Percentiles rank a stretch among this genome's conserved stretches.
phyloP scores from a whole-genome alignment of 1,284 basidiomycete species.

The Ceratobasidium sp. region DNA sequence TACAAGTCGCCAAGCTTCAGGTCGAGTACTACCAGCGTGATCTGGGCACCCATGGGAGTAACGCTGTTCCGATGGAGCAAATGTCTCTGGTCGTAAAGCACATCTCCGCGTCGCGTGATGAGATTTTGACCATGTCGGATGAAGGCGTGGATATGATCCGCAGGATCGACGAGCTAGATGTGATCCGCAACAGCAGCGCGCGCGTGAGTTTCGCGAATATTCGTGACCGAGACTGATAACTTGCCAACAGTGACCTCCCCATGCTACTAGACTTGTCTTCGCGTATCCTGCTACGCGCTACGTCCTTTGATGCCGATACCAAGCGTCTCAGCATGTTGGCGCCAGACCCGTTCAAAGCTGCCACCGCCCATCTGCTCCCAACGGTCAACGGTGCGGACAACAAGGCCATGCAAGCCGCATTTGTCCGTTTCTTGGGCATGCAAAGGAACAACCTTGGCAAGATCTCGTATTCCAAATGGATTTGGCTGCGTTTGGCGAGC shows the following conservation, averaged over 20 bases:
- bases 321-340: conserved; percentile 17
- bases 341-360: conserved; percentile 32
- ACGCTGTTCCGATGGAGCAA: conserved; percentile 24
- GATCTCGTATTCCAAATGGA: conserved; percentile 32
- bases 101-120: conserved; percentile 24
- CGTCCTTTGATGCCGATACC: conserved; percentile 12
- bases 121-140: conserved; percentile 34
- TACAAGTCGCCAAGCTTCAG: conserved; percentile 36
- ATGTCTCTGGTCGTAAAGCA: conserved; percentile 34
- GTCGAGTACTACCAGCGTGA: conserved; percentile 35
- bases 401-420: conserved; percentile 26
- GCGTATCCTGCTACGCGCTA: conserved; percentile 35
- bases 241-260: conserved; percentile 19
- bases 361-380: conserved; percentile 18
- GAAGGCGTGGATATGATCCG: conserved; percentile 29
- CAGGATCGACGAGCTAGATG: conserved; percentile 31
- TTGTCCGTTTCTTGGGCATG: conserved; percentile 32
- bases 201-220: neutral
- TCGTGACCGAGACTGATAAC: neutral
- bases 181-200: conserved; percentile 30
- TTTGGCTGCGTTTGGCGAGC: conserved; percentile 17
- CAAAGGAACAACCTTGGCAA: conserved; percentile 30
- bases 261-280: conserved; percentile 30
- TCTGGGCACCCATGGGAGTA: conserved; percentile 9
- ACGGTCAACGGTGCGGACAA: neutral